phyloP scores from a whole-genome alignment of 768 basidiomycete species.

The Calocera viscosa region DNA sequence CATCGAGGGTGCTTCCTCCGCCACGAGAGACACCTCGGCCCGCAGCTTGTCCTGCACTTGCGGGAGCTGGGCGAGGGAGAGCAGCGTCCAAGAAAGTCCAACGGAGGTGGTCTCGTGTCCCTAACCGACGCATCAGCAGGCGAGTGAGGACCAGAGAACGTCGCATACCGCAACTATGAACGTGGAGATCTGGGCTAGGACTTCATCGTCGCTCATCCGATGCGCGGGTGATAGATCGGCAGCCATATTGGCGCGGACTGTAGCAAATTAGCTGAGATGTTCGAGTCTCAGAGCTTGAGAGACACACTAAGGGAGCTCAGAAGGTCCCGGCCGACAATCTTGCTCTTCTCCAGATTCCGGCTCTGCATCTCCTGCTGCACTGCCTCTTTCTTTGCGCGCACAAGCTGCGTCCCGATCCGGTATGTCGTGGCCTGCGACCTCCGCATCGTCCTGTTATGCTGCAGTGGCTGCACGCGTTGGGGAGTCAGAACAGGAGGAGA shows the following conservation, averaged over 20 bases:
- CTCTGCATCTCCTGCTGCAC: constrained; percentile 32
- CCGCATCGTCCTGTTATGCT: constrained; percentile 34
- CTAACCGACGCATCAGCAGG: not conserved
- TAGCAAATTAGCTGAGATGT: too few species aligned
- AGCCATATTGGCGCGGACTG: constrained; percentile 76
- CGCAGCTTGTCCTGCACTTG: constrained; percentile 58
- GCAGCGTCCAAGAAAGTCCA: constrained; percentile 72
- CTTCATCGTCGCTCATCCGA: constrained; percentile 75
- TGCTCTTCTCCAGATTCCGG: constrained; percentile 31
- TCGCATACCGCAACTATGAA: constrained; percentile 56
- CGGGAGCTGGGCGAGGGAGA: constrained; percentile 56
- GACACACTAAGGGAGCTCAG: constrained; percentile 61
- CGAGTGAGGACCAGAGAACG: not conserved
- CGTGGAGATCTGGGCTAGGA: constrained; percentile 74
- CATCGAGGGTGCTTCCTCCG: constrained; percentile 35
- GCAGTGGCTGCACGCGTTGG: constrained; percentile 31
- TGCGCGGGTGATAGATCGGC: constrained; percentile 39
- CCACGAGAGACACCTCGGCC: constrained; percentile 38
- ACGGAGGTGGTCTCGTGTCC: constrained; percentile 82
- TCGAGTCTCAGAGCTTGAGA: constrained; percentile 7
- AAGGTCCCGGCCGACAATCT: constrained; percentile 53
- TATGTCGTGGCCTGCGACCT: constrained; percentile 38
- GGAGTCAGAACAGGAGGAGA: constrained; percentile 15
- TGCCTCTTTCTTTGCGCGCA: constrained; percentile 67
- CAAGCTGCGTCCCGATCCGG: constrained; percentile 42